Conservation (phyloP, 192 early-diverging fungal species). For the Haplosporangium gracile region DNA sequence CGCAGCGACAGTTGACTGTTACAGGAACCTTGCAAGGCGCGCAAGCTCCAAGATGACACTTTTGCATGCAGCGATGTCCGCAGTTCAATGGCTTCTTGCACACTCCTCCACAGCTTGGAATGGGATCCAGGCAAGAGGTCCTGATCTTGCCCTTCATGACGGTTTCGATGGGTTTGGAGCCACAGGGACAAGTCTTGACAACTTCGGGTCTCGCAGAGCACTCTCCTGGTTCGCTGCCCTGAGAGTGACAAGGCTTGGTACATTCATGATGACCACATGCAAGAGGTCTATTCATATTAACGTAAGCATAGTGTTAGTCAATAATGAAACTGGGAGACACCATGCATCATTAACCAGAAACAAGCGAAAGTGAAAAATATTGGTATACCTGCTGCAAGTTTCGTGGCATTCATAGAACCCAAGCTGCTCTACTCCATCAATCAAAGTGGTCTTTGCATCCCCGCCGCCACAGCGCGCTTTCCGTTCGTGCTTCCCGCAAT, state of each 20-base stretch:
- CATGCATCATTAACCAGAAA: background rate
- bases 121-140: slow-evolving; percentile 64
- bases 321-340: background rate
- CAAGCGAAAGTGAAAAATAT: background rate
- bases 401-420: slow-evolving; percentile 69
- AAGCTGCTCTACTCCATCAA: slow-evolving; percentile 50
- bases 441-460: slow-evolving; percentile 34
- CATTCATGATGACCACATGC: slow-evolving; percentile 69
- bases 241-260: slow-evolving; percentile 66
- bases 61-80: slow-evolving; percentile 68
- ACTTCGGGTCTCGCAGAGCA: slow-evolving; percentile 68
- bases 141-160: slow-evolving; percentile 45
- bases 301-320: background rate
- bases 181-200: slow-evolving; percentile 67
- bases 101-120: slow-evolving; percentile 71
- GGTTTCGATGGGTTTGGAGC: slow-evolving; percentile 51
- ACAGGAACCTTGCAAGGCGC: slow-evolving; percentile 68
- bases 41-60: slow-evolving; percentile 76
- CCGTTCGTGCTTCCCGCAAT: slow-evolving; percentile 75
- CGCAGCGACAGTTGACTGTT: slow-evolving; percentile 74
- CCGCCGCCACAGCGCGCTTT: slow-evolving; percentile 73
- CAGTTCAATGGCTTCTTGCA: slow-evolving; percentile 74
- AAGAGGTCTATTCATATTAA: slow-evolving; percentile 47
- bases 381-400: slow-evolving; percentile 60
- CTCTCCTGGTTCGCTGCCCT: slow-evolving; percentile 40